Conservation (phyloP, 257 asterid species). For the Craterostigma plantagineum region DNA sequence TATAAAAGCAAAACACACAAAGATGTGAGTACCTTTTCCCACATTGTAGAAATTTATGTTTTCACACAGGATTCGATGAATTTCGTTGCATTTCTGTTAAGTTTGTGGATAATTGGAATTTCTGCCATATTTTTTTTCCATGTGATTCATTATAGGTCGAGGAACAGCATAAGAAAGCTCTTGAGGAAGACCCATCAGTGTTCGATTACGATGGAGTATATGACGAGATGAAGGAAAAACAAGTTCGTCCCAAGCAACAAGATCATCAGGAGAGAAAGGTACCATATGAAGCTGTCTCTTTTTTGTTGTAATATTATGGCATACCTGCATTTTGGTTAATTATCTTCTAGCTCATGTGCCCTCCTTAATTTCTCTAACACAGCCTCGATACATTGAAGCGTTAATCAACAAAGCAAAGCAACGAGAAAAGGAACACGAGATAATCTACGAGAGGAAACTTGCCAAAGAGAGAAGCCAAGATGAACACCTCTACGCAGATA, state of each 20-base stretch:
- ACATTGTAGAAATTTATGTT: neutral
- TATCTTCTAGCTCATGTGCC: no score
- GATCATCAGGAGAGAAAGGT: conserved; percentile 73
- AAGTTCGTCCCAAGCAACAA: conserved; percentile 35
- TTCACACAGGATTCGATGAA: neutral
- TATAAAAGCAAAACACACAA: conserved; percentile 52
- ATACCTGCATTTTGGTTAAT: conserved; percentile 1
- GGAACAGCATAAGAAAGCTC: conserved; percentile 80
- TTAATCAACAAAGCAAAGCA: conserved; percentile 58
- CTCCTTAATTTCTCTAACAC: conserved; percentile 12
- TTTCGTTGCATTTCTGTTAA: neutral
- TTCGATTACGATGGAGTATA: conserved; percentile 90
- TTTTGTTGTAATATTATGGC: conserved; percentile 2
- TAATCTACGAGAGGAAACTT: conserved; percentile 73
- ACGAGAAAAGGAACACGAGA: conserved; percentile 76
- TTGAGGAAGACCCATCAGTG: conserved; percentile 77
- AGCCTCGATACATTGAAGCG: conserved; percentile 63
- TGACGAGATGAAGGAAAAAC: conserved; percentile 76
- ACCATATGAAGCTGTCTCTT: conserved; percentile 3
- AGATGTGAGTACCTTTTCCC: conserved; percentile 33
- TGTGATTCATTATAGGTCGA: conserved; percentile 31
- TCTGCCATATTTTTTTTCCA: neutral
- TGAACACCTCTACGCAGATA: conserved; percentile 62
- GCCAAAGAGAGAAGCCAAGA: conserved; percentile 87
- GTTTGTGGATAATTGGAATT: neutral